Base-by-base conservation (phyloP, 2,329 filamentous ascomycete species). In the Hymenoscyphus scutula region DNA sequence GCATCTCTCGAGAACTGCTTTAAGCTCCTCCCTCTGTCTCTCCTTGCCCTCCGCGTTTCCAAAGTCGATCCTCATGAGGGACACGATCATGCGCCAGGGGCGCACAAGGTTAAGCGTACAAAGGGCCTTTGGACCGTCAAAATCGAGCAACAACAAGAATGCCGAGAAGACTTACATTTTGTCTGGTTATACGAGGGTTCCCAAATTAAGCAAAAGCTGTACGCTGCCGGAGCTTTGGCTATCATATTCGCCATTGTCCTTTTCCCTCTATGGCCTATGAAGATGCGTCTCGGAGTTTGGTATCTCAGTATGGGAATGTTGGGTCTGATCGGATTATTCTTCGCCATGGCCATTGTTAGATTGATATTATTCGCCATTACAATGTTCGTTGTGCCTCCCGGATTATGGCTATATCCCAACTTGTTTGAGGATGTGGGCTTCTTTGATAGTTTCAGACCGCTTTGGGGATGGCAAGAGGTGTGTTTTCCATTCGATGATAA, bases 391-490 rank as follows among this genome's bases (percentile, higher is more conserved):
- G 82, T 86, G 0, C 81, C 93, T 3, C 95, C 95, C 2, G 95
- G 95, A 71, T 82, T 99, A n/a, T 99, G 95, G 95, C 83, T 99
- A 53, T 99, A 94, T 79, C 95, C 95, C 56, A 99, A 99, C 74
- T 80, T 99, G 23, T 99, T 97, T 81, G 95, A 99, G 76, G 95
- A 99, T 74, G 95, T 99, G 30, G 96, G 94, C 7, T 98, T 99
- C 79, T 89, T 99, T 77, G 95, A 99, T 75, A 96, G 91, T 73
- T 99, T 99, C 84, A 89, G 89, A 74, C 95, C 95, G 23, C 79
- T 97, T 5, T 99, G 95, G 94, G 95, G 92, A 64, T 99, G 95
- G 95, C 95, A 99, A 76, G 93, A 97, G 85, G 92, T 96, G 74
- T 77, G 84, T 77, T 53, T 45, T 23, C 23, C 4, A 17, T 53